Conservation (phyloP, 805 yeast species). For the Ogataea neopini region DNA sequence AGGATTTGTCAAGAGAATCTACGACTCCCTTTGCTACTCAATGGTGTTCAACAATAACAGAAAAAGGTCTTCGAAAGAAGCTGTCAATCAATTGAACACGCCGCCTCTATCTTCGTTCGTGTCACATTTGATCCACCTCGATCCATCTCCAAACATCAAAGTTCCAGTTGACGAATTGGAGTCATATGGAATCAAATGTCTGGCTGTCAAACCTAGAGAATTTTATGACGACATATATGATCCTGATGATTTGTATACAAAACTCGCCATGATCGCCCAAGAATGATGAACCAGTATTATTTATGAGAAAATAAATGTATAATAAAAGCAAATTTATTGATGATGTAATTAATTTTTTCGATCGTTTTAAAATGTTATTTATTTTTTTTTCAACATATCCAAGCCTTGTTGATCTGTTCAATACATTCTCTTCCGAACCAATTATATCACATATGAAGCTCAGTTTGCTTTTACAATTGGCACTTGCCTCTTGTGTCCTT, state of each 20-base stretch:
- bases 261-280: constrained; percentile 7
- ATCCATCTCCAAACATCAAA: constrained; percentile 45
- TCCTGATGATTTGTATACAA: constrained; percentile 38
- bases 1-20: constrained; percentile 58
- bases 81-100: constrained; percentile 34
- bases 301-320: neutral
- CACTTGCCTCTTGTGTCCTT: neutral
- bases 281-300: neutral
- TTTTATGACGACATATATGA: constrained; percentile 39
- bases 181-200: constrained; percentile 48
- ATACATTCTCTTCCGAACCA: no score
- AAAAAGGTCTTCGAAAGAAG: constrained; percentile 6
- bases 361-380: neutral
- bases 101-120: constrained; percentile 41
- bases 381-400: neutral
- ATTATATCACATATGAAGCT: constrained; percentile 2
- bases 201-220: constrained; percentile 36
- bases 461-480: neutral
- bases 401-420: constrained; percentile 2
- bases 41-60: constrained; percentile 27
- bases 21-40: constrained; percentile 57
- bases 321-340: no score
- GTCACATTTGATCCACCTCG: constrained; percentile 63
- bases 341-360: neutral
- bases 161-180: constrained; percentile 47